Base-by-base conservation (phyloP, 163 green algal species). In the Volvox carteri region DNA sequence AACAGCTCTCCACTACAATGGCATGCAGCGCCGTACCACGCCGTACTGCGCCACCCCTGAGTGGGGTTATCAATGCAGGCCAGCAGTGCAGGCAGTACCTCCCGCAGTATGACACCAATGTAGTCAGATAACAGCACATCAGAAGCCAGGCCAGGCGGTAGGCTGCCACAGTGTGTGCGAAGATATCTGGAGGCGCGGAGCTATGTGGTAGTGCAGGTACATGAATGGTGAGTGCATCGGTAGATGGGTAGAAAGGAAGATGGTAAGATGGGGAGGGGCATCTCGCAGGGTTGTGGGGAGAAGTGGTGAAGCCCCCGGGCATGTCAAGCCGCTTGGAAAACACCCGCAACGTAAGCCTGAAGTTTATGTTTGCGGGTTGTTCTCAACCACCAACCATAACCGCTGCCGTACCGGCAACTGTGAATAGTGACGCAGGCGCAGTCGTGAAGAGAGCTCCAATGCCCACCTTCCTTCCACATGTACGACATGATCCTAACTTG, bases 91-190 rank as follows among this genome's bases (percentile, higher is more conserved):
- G 91, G 92, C 78, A 96, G 90, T 6, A 75, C 41, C 0, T 25
- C 19, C 21, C 25, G 18, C 7, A 78, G 19, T 8, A 65, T 84
- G 25, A n/a, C 19, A 25, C 78, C 73, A 6, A 83, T 39, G 28
- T 90, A 88, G 8, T 70, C 65, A 39, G 86, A 81, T 4, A 50
- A 18, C 84, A 41, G 5, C 92, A 60, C 68, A 88, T 72, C 21
- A 93, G 42, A 19, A 93, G 74, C 92, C 87, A 95, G 28, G 93
- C 93, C 52, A 94, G 78, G 78, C 90, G 87, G 14, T 91, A 90
- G 0, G 90, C 89, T 4, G 93, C 92, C 37, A 94, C 52, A 30
- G 86, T 88, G 9, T 93, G 89, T 25, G 92, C 41, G 50, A 94
- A 96, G 11, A 81, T 84, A 41, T 76, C 87, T 86, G 84, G 25